Base-by-base conservation (phyloP, 2,329 filamentous ascomycete genomes). In the Trichoderma brevicompactum region DNA sequence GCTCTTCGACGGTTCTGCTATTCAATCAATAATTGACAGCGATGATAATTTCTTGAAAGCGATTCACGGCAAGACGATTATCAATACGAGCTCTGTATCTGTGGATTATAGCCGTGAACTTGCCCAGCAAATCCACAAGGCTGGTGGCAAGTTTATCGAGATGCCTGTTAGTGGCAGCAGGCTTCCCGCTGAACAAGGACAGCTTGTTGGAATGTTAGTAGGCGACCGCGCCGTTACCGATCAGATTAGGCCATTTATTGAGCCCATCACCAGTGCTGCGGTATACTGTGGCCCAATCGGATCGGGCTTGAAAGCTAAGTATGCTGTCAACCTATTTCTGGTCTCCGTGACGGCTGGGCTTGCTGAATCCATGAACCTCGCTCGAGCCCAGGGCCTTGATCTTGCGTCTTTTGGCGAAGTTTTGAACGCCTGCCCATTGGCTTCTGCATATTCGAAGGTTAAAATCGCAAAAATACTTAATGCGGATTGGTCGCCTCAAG, bases 91-190 rank as follows among this genome's bases (percentile, higher is more conserved):
- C 55, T 75, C 73, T 1, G 71, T 76, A 2, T 66, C 72, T 0
- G 72, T 69, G 1, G 68, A 69, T 0, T 72, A 69, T 46, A 75
- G 71, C 63, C 65, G 67, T 8, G 23, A 63, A 0, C 66, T 76
- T 3, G 70, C 69, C 5, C 58, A 68, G 15, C 59, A 71, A 13
- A 68, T 74, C 4, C 54, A 53, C 10, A 17, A 49, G 1, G 71
- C 70, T 1, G 73, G 74, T 1, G 74, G 74, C 1, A 41, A 70
- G 7, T 76, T 72, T 28, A 60, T 76, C 40, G 74, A 76, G 58
- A 76, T 76, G 74, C 74, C 75, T 3, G 74, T 76, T 23, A 76
- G 74, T 59, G 75, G 74, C 5, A 74, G 74, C 68, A 72, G 72
- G 41, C 61, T 73, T 1, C 74, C 74, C 1, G 75, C 74, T 0